Evolutionary conservation across 768 basidiomycete genomes (phyloP).

Genomic region (Tylopilus plumbeoviolaceoides): DNA sequence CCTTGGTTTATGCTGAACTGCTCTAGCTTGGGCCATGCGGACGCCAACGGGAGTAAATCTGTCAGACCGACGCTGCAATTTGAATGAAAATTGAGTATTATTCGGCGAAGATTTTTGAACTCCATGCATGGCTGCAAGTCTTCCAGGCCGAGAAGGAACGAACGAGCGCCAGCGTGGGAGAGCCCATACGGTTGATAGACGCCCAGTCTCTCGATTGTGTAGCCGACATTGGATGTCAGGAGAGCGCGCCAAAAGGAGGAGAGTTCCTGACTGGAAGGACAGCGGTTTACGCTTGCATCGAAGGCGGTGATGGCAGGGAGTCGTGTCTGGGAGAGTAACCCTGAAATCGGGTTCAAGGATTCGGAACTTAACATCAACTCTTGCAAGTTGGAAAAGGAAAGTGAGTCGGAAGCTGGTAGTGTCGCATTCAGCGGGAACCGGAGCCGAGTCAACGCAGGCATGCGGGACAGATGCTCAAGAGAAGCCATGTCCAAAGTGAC

Average conservation of each 20-base stretch:
- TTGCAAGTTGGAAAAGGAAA: neutral
- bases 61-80: neutral
- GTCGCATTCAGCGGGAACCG: neutral
- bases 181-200: neutral
- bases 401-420: neutral
- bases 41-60: neutral
- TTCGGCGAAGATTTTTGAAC: neutral
- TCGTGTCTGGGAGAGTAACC: neutral
- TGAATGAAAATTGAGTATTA: neutral
- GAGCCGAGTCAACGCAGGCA: neutral
- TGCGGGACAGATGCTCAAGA: neutral
- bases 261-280: neutral
- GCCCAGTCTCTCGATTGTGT: neutral
- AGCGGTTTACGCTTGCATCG: neutral
- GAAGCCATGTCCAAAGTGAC: neutral
- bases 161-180: neutral
- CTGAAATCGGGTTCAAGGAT: neutral
- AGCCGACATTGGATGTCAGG: neutral
- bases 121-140: neutral
- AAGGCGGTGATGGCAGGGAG: neutral
- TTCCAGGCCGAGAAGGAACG: neutral
- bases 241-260: neutral
- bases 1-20: neutral
- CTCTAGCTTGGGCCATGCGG: neutral
- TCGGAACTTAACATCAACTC: neutral